Conservation (phyloP, 345 rosid species). For the Syzygium jambos region DNA sequence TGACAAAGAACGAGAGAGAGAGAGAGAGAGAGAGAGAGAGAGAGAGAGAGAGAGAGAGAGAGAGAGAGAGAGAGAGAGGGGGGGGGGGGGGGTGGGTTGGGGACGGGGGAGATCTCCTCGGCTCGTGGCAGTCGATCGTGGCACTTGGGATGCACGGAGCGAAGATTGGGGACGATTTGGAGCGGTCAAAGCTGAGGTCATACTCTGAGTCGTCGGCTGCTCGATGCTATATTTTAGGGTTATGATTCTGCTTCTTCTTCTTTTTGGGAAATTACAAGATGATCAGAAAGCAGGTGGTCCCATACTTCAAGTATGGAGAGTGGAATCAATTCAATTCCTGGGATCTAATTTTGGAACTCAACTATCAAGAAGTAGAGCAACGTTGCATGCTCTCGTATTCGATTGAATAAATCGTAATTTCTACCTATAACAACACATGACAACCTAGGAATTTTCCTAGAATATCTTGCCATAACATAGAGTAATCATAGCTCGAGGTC, state of each 20-base stretch:
- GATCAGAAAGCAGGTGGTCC: not conserved
- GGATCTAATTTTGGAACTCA: not conserved
- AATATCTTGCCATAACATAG: not conserved
- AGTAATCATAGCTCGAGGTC: not conserved
- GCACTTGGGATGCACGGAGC: not conserved
- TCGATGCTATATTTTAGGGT: not conserved
- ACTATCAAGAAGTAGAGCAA: not conserved
- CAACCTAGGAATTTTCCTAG: not conserved
- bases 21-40: too few species aligned
- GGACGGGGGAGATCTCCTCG: not conserved
- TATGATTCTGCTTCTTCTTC: not conserved
- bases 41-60: too few species aligned
- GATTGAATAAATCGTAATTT: not conserved
- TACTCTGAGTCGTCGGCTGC: not conserved
- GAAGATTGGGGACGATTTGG: not conserved
- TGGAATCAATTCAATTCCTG: not conserved
- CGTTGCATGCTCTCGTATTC: not conserved
- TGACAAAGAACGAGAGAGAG: not conserved
- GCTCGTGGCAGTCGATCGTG: not conserved
- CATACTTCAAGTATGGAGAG: not conserved
- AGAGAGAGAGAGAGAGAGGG: too few species aligned
- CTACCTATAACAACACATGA: not conserved
- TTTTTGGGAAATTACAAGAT: not conserved
- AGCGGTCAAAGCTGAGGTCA: not conserved
- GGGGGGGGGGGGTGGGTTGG: too few species aligned